Percentiles rank a stretch among this genome's conserved stretches.
These are phyloP conservation scores for Cladosporium austrohemisphaericum DNA, from an alignment of 2,329 filamentous ascomycete species.

Conservation along the genomic window DNA sequence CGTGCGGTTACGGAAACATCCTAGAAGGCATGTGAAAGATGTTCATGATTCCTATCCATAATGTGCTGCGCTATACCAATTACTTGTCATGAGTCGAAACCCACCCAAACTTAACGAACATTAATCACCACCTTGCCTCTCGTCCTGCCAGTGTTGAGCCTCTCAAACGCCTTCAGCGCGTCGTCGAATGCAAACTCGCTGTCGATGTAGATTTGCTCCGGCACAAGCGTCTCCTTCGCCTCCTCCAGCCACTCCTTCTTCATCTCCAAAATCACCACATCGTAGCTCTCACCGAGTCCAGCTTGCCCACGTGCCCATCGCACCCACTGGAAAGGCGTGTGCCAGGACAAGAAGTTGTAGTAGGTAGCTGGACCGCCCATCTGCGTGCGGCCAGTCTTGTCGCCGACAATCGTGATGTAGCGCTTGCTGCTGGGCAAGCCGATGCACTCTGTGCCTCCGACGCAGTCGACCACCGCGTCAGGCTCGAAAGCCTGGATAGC, in stretches of 20 bases:
- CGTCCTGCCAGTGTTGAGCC: slow-evolving; percentile 33
- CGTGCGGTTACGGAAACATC: too few relatives aligned
- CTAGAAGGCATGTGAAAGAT: too few relatives aligned
- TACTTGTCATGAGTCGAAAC: too few relatives aligned
- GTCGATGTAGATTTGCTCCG: slow-evolving; percentile 54
- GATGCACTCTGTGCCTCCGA: slow-evolving; percentile 43
- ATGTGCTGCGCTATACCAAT: too few relatives aligned
- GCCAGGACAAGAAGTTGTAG: slow-evolving; percentile 25
- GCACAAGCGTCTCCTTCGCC: slow-evolving; percentile 52
- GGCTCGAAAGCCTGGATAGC: slow-evolving; percentile 50
- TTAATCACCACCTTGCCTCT: slow-evolving; percentile 33
- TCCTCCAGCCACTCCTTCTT: slow-evolving; percentile 49
- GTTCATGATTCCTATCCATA: too few relatives aligned
- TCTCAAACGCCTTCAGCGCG: slow-evolving; percentile 37
- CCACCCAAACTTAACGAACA: background rate
- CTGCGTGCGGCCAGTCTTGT: slow-evolving; percentile 32
- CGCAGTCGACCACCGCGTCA: slow-evolving; percentile 57
- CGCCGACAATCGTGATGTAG: slow-evolving; percentile 45
- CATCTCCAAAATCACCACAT: slow-evolving; percentile 41
- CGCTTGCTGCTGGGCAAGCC: slow-evolving; percentile 43
- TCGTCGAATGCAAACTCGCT: slow-evolving; percentile 56
- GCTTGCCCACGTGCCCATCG: slow-evolving; percentile 39
- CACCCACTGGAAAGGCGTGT: slow-evolving; percentile 27
- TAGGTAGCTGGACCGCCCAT: slow-evolving; percentile 35
- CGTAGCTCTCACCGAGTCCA: slow-evolving; percentile 34